Evolutionary conservation across 192 early-diverging fungal genomes (phyloP), one percentile per base, ranked within the genome.

Genomic region (Coemansia sp.): DNA sequence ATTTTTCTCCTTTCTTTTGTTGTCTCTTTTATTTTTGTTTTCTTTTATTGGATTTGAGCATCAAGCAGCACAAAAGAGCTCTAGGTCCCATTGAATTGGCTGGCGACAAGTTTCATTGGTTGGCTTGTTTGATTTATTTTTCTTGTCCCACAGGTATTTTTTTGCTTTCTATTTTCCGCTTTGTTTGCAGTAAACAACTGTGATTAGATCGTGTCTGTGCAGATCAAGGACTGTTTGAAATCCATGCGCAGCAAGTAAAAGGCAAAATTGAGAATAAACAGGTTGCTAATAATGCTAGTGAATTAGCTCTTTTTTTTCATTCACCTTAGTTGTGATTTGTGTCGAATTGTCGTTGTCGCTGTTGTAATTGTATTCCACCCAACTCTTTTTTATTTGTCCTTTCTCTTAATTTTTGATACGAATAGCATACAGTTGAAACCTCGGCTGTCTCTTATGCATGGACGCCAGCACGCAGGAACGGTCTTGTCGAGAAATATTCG

Each of bases 401-500:
- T 26, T 26, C 26, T 26, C 26, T 26, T 26, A 26, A 26, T 26
- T 26, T 26, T 3, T 26, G 26, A 26, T 26, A 26, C 26, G 26
- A 26, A 26, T 26, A 26, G 26, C 26, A 26, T 26, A 26, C 26
- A 26, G 26, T 26, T 26, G 26, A 26, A 26, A 26, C 26, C 26
- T 26, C 26, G 3, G 26, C 26, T 4, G 43, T 44, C 4, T 9
- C 13, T 44, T 44, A 44, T 13, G 43, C 54, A 56, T 56, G 21
- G 21, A 56, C 32, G 37, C 32, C 39, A 53, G 21, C 8, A 44
- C 43, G 8, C n/a, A 4, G 39, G 56, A 37, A 9, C 39, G 53
- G n/a, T 19, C 56, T 40, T 61, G 72, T 19, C 18, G 32, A 23
- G 70, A 70, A 9, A 44, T 65, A 3, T 54, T 81, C 9, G 53